A percentile compares a stretch with the other conserved stretches of the same genome.
phyloP scores from a whole-genome alignment of 78 protist species.

The Dictyostelium brefeldianum region DNA sequence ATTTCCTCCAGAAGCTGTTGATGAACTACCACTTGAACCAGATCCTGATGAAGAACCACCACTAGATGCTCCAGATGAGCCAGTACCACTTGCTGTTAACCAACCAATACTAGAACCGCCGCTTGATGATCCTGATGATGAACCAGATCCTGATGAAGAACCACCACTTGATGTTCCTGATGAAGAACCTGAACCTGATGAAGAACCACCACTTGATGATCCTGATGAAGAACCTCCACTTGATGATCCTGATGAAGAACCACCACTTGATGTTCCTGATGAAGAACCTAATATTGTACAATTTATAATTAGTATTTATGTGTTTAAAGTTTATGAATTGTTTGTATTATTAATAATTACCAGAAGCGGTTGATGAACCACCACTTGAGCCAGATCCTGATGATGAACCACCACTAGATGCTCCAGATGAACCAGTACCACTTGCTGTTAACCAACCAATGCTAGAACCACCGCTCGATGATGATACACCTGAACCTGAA shows the following conservation, averaged over 20 bases:
- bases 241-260: too few species aligned
- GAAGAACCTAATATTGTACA: too few species aligned
- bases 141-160: not conserved
- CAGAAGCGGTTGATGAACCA: too few species aligned
- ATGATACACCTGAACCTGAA: not conserved
- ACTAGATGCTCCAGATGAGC: not conserved
- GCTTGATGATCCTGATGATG: not conserved
- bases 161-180: not conserved
- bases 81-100: not conserved
- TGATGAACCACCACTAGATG: not conserved
- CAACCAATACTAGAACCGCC: not conserved
- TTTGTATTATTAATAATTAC: too few species aligned
- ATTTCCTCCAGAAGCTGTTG: too few species aligned
- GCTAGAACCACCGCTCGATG: not conserved
- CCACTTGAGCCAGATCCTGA: not conserved
- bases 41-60: not conserved
- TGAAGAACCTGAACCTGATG: not conserved
- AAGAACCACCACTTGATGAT: too few species aligned
- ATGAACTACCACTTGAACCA: not conserved
- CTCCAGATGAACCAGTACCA: not conserved
- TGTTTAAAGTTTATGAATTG: too few species aligned
- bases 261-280: too few species aligned
- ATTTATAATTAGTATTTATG: too few species aligned
- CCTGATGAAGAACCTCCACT: too few species aligned
- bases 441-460: not conserved